Base-by-base conservation (phyloP, 306 rosid genomes). In the Rosa lucieae region DNA sequence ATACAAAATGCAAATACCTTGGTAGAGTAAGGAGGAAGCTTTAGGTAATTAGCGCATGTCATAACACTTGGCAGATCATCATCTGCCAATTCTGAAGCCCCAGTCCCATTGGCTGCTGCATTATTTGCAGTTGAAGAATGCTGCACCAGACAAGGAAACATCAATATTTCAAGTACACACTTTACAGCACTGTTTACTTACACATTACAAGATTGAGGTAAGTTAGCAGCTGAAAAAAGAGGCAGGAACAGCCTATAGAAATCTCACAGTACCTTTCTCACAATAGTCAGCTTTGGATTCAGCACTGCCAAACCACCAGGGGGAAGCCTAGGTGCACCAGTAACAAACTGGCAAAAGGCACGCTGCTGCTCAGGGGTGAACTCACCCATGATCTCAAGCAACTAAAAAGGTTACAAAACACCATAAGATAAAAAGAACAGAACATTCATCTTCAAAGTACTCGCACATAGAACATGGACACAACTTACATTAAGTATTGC, bases 31-130 rank as follows among this genome's bases (percentile, higher is more conserved):
- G 99, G 98, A 86, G 99, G 99, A 74, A 96, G 99, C 86, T 96
- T 96, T 80, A 96, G 85, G 89, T 96, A 96, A 89, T 96, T 96
- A 67, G 99, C 99, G 81, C 99, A 96, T 3, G 99, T 96, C 99
- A 96, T 96, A 70, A 96, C 99, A 88, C 99, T 96, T 1, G 99
- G 99, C 89, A 96, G 81, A 81, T 96, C 99, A 70, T 96, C 98
- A 80, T 96, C 99, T 18, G 97, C 96, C 56, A 89, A 79, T 79
- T 96, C 99, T 20, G 90, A 82, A 76, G 90, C 88, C 67, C 96
- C 99, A 6, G 85, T 90, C 59, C 93, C 98, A 69, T 90, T 91
- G 18, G 91, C 35, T 15, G 96, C 85, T n/a, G 90, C 75, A 82
- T 90, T 91, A 48, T 75, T 81, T 6, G 93, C 86, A 1, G 88